These are phyloP conservation scores for Melampsora occidentalis DNA, from an alignment of 1,284 basidiomycete species.

Conservation along the genomic window DNA sequence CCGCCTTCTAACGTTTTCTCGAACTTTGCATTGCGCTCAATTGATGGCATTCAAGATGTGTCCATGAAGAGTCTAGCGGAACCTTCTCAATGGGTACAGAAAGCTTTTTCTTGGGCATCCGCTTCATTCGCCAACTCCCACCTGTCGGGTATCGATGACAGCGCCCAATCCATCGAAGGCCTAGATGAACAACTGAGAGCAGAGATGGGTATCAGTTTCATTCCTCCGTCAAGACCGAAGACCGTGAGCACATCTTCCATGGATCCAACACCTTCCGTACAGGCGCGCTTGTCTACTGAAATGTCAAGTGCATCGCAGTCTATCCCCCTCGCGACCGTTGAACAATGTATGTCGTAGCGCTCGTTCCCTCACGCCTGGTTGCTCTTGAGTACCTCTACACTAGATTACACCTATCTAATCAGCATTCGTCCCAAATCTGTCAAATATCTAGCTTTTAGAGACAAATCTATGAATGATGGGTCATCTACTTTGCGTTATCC, in stretches of 20 bases:
- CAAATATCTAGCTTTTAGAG: background rate
- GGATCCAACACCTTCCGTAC: background rate
- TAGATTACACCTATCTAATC: too few species aligned
- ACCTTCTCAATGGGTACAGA: constrained; percentile 20
- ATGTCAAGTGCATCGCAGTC: background rate
- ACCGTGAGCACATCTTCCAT: constrained; percentile 17
- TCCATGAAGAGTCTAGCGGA: constrained; percentile 3
- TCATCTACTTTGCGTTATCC: constrained; percentile 2
- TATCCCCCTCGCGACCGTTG: background rate
- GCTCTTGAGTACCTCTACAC: too few species aligned
- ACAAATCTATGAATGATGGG: background rate
- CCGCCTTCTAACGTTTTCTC: constrained; percentile 17
- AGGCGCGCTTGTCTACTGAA: background rate
- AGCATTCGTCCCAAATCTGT: background rate
- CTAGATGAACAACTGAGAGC: constrained; percentile 37
- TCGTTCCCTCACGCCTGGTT: background rate
- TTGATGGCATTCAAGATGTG: constrained; percentile 6
- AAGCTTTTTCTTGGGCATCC: constrained; percentile 35
- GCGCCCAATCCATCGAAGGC: background rate
- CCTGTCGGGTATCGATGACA: background rate
- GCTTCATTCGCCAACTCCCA: constrained; percentile 23
- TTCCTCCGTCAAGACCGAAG: background rate
- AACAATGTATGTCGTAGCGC: background rate
- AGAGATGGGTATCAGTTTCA: constrained; percentile 25
- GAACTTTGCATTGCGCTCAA: constrained; percentile 4